A percentile compares a stretch with the other conserved stretches of the same genome.
phyloP scores from a whole-genome alignment of 352 stramenopile genomes.

The Phytophthora europaea region DNA sequence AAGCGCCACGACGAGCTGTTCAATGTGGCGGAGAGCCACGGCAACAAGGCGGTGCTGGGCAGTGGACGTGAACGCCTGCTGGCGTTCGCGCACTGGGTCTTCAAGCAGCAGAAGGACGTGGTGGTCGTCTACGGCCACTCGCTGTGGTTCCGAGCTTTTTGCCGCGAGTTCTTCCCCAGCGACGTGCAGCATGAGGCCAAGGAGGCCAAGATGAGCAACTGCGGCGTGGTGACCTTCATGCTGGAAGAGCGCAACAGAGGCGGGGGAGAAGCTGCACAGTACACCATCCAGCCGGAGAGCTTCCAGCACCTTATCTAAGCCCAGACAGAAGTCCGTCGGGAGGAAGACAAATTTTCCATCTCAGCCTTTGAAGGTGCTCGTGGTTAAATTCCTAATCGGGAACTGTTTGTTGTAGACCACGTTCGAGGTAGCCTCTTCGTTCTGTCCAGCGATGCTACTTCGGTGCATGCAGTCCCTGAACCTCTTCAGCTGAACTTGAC shows the following conservation, averaged over 20 bases:
- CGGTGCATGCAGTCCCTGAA: slow-evolving; percentile 20
- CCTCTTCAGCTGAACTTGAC: slow-evolving; percentile 26
- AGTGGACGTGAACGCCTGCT: slow-evolving; percentile 65
- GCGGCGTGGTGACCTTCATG: slow-evolving; percentile 78
- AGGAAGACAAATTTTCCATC: slow-evolving; percentile 55
- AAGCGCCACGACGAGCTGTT: slow-evolving; percentile 78
- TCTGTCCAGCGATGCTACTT: slow-evolving; percentile 13
- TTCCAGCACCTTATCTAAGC: slow-evolving; percentile 50
- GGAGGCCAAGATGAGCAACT: slow-evolving; percentile 80
- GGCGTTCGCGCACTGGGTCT: slow-evolving; percentile 77
- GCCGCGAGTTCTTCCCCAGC: slow-evolving; percentile 76
- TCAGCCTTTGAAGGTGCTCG: neutral
- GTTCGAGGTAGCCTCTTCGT: neutral
- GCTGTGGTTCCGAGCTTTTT: slow-evolving; percentile 89
- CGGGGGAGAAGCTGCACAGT: slow-evolving; percentile 33
- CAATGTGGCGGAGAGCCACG: slow-evolving; percentile 78
- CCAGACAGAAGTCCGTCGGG: slow-evolving; percentile 12
- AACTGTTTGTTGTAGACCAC: neutral
- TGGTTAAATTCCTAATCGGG: neutral
- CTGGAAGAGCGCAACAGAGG: slow-evolving; percentile 55
- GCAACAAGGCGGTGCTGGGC: slow-evolving; percentile 82
- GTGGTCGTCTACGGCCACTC: slow-evolving; percentile 89
- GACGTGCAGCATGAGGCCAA: slow-evolving; percentile 56
- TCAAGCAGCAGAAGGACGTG: slow-evolving; percentile 63
- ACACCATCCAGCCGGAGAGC: slow-evolving; percentile 55